Conservation (phyloP, 345 rosid genomes). For the Luvunga scandens region DNA sequence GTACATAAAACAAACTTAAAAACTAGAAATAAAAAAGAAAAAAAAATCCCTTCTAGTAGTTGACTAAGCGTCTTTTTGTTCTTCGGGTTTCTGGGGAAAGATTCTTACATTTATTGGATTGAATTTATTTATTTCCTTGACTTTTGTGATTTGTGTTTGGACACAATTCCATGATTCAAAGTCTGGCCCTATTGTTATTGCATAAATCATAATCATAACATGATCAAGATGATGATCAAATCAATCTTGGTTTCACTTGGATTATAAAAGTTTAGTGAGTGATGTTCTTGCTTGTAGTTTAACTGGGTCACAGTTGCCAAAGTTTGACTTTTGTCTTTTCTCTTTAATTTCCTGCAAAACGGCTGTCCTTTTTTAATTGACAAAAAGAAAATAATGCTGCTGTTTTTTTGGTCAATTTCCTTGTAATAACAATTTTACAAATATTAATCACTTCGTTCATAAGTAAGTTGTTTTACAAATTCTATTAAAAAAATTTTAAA, state of each 20-base stretch:
- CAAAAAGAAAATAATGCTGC: not conserved
- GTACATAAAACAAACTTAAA: not conserved
- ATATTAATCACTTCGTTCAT: no score
- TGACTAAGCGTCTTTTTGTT: slow-evolving; percentile 13
- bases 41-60: not conserved
- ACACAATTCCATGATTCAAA: slow-evolving; percentile 12
- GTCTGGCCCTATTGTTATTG: not conserved
- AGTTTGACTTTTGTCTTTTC: not conserved
- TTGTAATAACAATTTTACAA: not conserved
- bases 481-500: no score
- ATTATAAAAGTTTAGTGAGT: not conserved
- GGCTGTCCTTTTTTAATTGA: not conserved
- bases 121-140: not conserved
- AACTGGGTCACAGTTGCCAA: slow-evolving; percentile 26
- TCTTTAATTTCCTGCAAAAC: slow-evolving; percentile 15
- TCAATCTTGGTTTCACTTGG: not conserved
- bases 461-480: no score
- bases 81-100: slow-evolving; percentile 12
- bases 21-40: not conserved
- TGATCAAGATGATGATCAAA: not conserved
- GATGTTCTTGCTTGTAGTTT: slow-evolving; percentile 16
- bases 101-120: not conserved
- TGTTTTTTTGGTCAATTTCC: not conserved
- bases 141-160: slow-evolving; percentile 2
- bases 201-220: slow-evolving; percentile 7